Evolutionary conservation across 345 rosid genomes (phyloP), one percentile per base, ranked within the genome.

Genomic region (Hirschfeldia incana): DNA sequence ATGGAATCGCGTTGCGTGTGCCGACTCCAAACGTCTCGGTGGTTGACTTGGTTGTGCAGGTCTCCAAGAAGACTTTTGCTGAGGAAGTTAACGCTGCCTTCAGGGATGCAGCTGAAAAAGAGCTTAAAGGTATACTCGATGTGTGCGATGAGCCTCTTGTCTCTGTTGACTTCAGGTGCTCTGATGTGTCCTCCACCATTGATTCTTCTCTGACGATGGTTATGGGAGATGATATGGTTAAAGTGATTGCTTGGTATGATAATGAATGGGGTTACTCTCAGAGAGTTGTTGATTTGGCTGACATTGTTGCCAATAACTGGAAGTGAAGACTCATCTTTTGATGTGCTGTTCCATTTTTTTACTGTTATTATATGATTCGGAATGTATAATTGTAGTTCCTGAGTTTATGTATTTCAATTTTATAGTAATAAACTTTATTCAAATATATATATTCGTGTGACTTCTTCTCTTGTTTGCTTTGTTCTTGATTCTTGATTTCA

Each of bases 91-190:
- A 94, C 2, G 97, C 93, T 0, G 98, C 89, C 53, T 94, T 94
- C 90, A 87, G 97, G 71, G 96, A 94, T 62, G 87, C 88, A 17
- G 91, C 99, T 8, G 96, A 86, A 33, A 91, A 90, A 1, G 98
- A 92, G 84, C 93, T 94, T 7, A 85, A 85, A 67, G 98, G 94
- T 13, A 92, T 94, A 66, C 89, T 92, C 1, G 86, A 89, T 0
- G 97, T 94, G n/a, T 94, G 99, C n/a, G 99, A 94, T 46, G 99
- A 92, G 85, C 99, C 99, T 6, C 94, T 94, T 8, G 99, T 94
- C 62, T 94, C 99, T 4, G 97, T 92, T 0, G 98, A 94, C 81
- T 94, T 94, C 89, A 87, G 99, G 88, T 94, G 99, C 87, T 83
- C 88, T 26, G 99, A 94, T 73, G 96, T 88, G 6, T 94, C 99